These are phyloP conservation scores for Phialemoniopsis sp. DNA, from an alignment of 2,329 filamentous ascomycete genomes.

Conservation along the genomic window DNA sequence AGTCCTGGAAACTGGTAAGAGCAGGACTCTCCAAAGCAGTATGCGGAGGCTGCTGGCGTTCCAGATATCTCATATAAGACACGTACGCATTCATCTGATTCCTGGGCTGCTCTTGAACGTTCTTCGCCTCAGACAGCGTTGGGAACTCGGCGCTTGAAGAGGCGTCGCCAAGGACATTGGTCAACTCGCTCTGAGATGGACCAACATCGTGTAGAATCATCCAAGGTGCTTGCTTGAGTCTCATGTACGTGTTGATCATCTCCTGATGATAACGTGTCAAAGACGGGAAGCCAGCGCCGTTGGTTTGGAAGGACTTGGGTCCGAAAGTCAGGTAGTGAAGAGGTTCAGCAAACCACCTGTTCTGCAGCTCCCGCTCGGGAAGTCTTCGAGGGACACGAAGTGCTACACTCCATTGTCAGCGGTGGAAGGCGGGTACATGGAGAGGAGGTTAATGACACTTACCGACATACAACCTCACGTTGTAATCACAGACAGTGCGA, in stretches of 20 bases:
- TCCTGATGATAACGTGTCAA: constrained; percentile 58
- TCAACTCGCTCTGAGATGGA: constrained; percentile 31
- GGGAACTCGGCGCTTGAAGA: constrained; percentile 57
- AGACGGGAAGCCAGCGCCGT: constrained; percentile 58
- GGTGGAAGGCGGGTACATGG: background rate
- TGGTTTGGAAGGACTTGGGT: constrained; percentile 51
- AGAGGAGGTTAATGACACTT: constrained; percentile 38
- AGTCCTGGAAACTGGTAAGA: constrained; percentile 73
- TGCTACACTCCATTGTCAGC: constrained; percentile 27
- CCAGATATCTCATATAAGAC: constrained; percentile 79
- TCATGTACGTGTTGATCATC: constrained; percentile 59
- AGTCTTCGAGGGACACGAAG: constrained; percentile 54
- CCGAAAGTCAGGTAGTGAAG: constrained; percentile 57
- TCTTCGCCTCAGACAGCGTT: constrained; percentile 63
- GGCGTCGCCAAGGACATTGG: constrained; percentile 18
- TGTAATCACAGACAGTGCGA: constrained; percentile 81
- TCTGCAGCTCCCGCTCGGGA: constrained; percentile 56
- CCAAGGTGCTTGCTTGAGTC: constrained; percentile 59
- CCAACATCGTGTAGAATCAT: constrained; percentile 60
- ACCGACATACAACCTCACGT: constrained; percentile 77
- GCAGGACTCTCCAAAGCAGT: constrained; percentile 45
- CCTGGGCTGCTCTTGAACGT: no score
- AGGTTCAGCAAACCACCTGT: constrained; percentile 67
- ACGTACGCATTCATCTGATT: constrained; percentile 47
- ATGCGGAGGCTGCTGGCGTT: constrained; percentile 70